Base-by-base conservation (phyloP, 2,329 filamentous ascomycete species). In the Myotisia sp. region DNA sequence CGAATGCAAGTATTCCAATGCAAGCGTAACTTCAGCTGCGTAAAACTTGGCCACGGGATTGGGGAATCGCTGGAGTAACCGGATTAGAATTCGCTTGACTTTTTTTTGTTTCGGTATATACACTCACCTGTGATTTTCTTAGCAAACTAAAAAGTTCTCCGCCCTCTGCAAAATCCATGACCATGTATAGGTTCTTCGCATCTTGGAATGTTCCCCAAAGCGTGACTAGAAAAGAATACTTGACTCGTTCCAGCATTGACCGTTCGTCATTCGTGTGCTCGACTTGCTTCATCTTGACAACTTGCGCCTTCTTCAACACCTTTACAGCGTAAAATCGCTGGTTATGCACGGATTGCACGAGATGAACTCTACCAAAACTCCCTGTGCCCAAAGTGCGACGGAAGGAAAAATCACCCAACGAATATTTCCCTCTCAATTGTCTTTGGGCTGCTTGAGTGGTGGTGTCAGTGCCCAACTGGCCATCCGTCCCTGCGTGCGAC, bases 201-300 rank as follows among this genome's bases (percentile, higher is more conserved):
- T 98, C 90, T 56, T 95, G 87, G 59, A 95, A 98, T 6, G 90
- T 98, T 38, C 90, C 90, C 90, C 90, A 98, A 26, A 98, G 68
- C 2, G 90, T 98, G 54, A 98, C 90, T 43, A 98, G 68, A 63
- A 98, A 98, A 8, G 90, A 86, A 60, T 98, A 87, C 59, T 94
- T 92, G 56, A 95, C 90, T 56, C 92, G 81, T 55, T 84, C 82
- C 50, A 98, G 65, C 90, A 98, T 98, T 49, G 74, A 76, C 46
- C 90, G 73, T 65, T 98, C 90, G 60, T 98, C 90, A 53, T 98
- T 98, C 46, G 90, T 98, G 63, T 98, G 90, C 62, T 98, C 90
- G 40, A 98, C 85, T 62, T 98, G 90, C 72, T 98, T 98, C 90
- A 98, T 95, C 67, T 93, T 93, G 59, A 98, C 85, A 36, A 98